Conservation (phyloP, 768 basidiomycete species). For the Mrakia frigida region DNA sequence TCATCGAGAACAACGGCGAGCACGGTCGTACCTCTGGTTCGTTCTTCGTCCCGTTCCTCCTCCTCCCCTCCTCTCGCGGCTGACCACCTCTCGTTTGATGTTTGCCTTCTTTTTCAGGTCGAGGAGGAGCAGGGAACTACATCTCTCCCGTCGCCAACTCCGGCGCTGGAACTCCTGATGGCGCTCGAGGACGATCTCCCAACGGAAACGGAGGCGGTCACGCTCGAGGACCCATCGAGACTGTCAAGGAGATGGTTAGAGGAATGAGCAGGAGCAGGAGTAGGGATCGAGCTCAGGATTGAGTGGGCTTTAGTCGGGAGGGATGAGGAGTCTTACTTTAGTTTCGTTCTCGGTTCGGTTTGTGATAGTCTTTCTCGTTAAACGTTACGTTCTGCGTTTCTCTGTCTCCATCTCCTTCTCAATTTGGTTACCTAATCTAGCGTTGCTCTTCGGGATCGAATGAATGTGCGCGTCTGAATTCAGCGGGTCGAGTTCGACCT, state of each 20-base stretch:
- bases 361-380: no score
- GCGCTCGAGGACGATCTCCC: constrained; percentile 2
- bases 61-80: neutral
- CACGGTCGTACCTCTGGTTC: constrained; percentile 14
- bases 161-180: neutral
- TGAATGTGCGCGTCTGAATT: no score
- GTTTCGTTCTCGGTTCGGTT: no score
- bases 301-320: neutral
- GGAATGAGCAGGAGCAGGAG: neutral
- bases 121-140: constrained; percentile 19
- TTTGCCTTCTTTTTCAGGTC: neutral
- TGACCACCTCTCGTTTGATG: neutral
- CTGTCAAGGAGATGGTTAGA: constrained; percentile 15
- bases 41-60: neutral
- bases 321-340: no score
- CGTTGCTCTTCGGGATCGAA: no score
- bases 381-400: no score
- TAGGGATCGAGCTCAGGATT: neutral
- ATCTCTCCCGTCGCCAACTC: neutral
- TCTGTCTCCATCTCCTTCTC: no score
- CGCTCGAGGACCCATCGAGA: constrained; percentile 8
- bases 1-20: neutral
- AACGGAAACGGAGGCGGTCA: neutral
- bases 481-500: no score
- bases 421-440: no score